These are phyloP conservation scores for Lyophyllum atratum DNA, from an alignment of 768 basidiomycete genomes.

Conservation along the genomic window DNA sequence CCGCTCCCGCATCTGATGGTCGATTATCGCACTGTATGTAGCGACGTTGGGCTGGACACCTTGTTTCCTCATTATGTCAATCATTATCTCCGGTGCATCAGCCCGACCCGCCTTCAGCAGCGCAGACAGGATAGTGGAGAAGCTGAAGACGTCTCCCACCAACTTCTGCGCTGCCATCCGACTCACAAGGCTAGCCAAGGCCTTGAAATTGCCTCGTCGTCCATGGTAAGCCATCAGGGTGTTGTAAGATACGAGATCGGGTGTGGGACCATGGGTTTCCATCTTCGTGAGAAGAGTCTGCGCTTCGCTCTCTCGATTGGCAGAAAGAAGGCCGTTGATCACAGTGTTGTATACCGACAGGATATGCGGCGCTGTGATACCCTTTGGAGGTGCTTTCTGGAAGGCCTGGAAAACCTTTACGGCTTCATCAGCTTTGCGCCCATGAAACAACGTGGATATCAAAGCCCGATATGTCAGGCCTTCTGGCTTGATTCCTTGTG, in stretches of 20 bases:
- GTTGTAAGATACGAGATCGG: slow-evolving; percentile 81
- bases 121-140: slow-evolving; percentile 82
- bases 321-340: slow-evolving; percentile 62
- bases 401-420: slow-evolving; percentile 53
- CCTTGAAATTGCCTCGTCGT: slow-evolving; percentile 61
- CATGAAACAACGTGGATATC: slow-evolving; percentile 60
- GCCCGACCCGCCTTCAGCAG: slow-evolving; percentile 66
- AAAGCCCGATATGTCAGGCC: slow-evolving; percentile 68
- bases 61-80: slow-evolving; percentile 75
- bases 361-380: slow-evolving; percentile 22
- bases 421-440: slow-evolving; percentile 51
- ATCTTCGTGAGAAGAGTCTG: slow-evolving; percentile 44
- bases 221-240: slow-evolving; percentile 72
- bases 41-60: slow-evolving; percentile 74
- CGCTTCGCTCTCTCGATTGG: slow-evolving; percentile 40
- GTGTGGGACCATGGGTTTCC: slow-evolving; percentile 53
- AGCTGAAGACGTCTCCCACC: slow-evolving; percentile 80
- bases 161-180: slow-evolving; percentile 56
- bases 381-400: slow-evolving; percentile 33
- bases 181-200: slow-evolving; percentile 58
- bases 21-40: slow-evolving; percentile 80
- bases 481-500: slow-evolving; percentile 59
- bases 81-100: slow-evolving; percentile 65
- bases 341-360: slow-evolving; percentile 73
- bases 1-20: slow-evolving; percentile 64